These are phyloP conservation scores for Synchytrium microbalum DNA, from an alignment of 371 early-diverging fungal species.

Conservation along the genomic window DNA sequence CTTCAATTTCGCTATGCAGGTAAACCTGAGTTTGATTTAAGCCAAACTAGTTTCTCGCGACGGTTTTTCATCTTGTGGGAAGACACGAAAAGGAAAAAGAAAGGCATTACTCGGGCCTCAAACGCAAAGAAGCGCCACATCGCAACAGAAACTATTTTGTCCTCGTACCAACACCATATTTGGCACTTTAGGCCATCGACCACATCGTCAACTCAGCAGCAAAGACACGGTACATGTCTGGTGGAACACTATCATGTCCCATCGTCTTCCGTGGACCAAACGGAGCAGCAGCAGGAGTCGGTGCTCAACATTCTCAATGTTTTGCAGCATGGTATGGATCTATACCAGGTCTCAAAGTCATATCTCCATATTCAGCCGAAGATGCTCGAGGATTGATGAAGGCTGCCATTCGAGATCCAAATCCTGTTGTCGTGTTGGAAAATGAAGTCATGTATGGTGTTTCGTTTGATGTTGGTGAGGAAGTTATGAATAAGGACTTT, in stretches of 20 bases:
- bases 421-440: conserved; percentile 97
- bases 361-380: conserved; percentile 94
- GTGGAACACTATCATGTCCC: conserved; percentile 80
- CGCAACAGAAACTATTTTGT: not conserved
- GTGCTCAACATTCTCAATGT: conserved; percentile 99
- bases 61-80: not conserved
- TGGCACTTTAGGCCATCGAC: conserved; percentile 99
- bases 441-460: conserved; percentile 98
- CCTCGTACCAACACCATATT: conserved; percentile 5
- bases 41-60: conserved; percentile 5
- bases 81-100: no score
- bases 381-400: conserved; percentile 97
- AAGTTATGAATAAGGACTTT: conserved; percentile 79
- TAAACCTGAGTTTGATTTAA: conserved; percentile 27
- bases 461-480: conserved; percentile 76
- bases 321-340: conserved; percentile 98
- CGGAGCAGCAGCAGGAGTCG: conserved; percentile 98
- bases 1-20: conserved; percentile 99
- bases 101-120: no score
- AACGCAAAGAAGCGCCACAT: no score
- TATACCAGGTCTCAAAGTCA: conserved; percentile 95
- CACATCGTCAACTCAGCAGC: conserved; percentile 99
- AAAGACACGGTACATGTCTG: conserved; percentile 98
- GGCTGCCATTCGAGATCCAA: conserved; percentile 97
- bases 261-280: conserved; percentile 99